Percentiles rank a stretch among this genome's conserved stretches.
Conservation (phyloP, 108 stramenopile species). For the Chaetoceros muelleri region DNA sequence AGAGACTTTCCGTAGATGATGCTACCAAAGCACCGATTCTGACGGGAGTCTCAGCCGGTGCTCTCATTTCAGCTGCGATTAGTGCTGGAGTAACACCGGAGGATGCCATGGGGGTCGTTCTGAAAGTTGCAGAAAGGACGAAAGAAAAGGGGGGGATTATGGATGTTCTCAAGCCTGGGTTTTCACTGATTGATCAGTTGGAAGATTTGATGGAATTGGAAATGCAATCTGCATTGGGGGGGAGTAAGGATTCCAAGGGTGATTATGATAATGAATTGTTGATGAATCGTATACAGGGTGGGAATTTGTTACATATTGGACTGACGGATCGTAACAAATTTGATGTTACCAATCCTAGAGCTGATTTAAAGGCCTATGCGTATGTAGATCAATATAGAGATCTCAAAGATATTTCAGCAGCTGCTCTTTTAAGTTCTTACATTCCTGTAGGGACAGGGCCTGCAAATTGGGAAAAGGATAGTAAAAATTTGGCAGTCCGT, state of each 20-base stretch:
- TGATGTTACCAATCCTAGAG: constrained; percentile 14
- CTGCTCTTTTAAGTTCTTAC: constrained; percentile 45
- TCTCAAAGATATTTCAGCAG: constrained; percentile 40
- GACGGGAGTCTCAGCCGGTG: constrained; percentile 54
- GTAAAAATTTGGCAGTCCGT: constrained; percentile 11
- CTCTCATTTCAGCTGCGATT: constrained; percentile 36
- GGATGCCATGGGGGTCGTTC: constrained; percentile 37
- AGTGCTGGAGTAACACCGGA: constrained; percentile 33
- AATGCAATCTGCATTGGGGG: constrained; percentile 26
- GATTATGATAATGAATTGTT: constrained; percentile 34
- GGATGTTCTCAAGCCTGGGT: constrained; percentile 44
- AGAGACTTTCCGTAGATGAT: constrained; percentile 3
- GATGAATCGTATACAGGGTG: constrained; percentile 18
- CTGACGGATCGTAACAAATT: constrained; percentile 44
- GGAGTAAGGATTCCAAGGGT: background rate
- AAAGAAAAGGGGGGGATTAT: constrained; percentile 20
- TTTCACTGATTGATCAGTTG: constrained; percentile 51
- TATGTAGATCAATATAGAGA: constrained; percentile 46
- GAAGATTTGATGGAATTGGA: constrained; percentile 22
- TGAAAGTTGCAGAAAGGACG: constrained; percentile 31
- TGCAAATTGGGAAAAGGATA: constrained; percentile 9
- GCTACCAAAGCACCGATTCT: constrained; percentile 9
- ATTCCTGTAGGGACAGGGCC: constrained; percentile 55
- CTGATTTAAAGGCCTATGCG: constrained; percentile 33
- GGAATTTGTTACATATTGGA: constrained; percentile 32